Evolutionary conservation across 305 asterid species (phyloP), one percentile per base, ranked within the genome.

Genomic region (Galium porrigens): DNA sequence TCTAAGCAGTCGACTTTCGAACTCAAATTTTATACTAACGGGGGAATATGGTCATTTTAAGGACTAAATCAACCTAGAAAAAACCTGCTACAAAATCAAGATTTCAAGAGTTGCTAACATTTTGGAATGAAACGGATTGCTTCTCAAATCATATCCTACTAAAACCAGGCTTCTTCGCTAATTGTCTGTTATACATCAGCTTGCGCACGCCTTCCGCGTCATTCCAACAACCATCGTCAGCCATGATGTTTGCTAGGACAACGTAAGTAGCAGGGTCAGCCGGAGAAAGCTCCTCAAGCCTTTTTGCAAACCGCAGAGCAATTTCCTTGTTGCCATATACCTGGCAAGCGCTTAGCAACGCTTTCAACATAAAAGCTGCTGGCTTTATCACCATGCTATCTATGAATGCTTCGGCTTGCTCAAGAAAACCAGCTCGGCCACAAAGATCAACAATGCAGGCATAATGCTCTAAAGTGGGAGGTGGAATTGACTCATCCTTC

Each of bases 381-480:
- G 77, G 70, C 58, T 85, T 64, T 63, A 85, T 73, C 25, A 84
- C 84, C 87, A 85, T 80, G 61, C 52, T 18, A 1, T 64, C 69
- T 64, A 68, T 59, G 51, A 86, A 77, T 9, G 73, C 82, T 73
- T 76, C 84, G 6, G 85, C 92, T 73, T 81, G 86, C 18, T 68
- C 70, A 4, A 87, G 74, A 69, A 66, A 72, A 7, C 89, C 89
- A 60, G 83, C 85, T 2, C 95, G 82, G 14, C 83, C 81, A 67
- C 79, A 86, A 0, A 86, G 81, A 76, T 84, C 95, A 25, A 86
- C 87, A 30, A 81, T 53, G 37, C 91, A 83, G 63, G 89, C 82
- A 64, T 76, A 87, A 70, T 87, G 95, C 68, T 85, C 90, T 71
- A 74, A 42, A 32, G 65, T 64, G 9, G 87, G 81, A 1, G 72